Percentiles rank a stretch among this genome's conserved stretches.
These are phyloP conservation scores for Puccinellia tenuiflora DNA, from an alignment of 176 grass and related monocot species.

Conservation along the genomic window DNA sequence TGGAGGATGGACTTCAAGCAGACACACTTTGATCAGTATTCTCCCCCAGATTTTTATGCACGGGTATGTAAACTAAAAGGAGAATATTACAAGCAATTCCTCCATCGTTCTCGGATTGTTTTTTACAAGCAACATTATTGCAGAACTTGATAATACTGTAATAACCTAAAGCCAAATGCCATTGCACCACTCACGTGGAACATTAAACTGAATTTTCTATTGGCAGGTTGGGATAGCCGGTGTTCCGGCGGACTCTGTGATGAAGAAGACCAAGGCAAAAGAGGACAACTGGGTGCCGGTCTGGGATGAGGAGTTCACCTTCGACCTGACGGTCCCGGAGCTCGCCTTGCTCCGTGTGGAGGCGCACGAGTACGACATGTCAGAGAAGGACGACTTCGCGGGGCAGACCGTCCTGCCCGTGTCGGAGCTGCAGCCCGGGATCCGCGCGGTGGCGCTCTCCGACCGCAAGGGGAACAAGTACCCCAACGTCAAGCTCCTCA, in stretches of 20 bases:
- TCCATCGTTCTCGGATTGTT: background rate
- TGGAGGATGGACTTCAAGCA: constrained; percentile 83
- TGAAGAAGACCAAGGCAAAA: constrained; percentile 68
- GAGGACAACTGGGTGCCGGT: constrained; percentile 88
- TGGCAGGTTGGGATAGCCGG: background rate
- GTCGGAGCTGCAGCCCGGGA: constrained; percentile 66
- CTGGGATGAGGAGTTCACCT: constrained; percentile 80
- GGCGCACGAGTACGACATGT: constrained; percentile 94
- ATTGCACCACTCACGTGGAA: background rate
- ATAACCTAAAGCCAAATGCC: background rate
- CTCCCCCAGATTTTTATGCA: constrained; percentile 87
- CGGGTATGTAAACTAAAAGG: constrained; percentile 32
- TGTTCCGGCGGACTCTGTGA: background rate
- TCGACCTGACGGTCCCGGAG: constrained; percentile 61
- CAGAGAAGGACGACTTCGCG: constrained; percentile 90
- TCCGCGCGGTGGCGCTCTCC: constrained; percentile 64
- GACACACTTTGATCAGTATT: constrained; percentile 83
- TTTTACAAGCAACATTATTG: background rate
- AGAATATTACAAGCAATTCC: background rate
- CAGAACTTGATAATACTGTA: background rate
- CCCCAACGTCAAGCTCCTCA: constrained; percentile 69
- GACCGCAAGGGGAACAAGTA: constrained; percentile 59
- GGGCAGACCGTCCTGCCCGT: constrained; percentile 78
- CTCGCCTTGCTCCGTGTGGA: constrained; percentile 81
- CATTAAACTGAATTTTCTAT: background rate